A percentile compares a stretch with the other conserved stretches of the same genome.
These are phyloP conservation scores for Cinchona pubescens DNA, from an alignment of 257 asterid genomes.

Conservation along the genomic window DNA sequence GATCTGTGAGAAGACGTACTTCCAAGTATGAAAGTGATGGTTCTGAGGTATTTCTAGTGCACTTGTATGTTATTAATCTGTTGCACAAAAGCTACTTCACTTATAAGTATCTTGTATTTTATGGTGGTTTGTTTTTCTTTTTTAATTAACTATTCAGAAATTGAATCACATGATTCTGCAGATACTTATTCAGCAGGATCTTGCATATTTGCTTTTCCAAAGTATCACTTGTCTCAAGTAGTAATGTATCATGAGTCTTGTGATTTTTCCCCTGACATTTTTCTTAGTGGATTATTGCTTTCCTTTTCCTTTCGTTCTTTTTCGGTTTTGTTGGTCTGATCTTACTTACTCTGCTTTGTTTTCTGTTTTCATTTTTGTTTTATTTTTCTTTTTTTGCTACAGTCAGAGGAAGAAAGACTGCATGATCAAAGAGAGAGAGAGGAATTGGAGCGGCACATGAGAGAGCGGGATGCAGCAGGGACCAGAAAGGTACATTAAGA, in stretches of 20 bases:
- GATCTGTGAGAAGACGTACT: slow-evolving; percentile 59
- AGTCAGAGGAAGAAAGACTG: slow-evolving; percentile 89
- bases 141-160: background rate
- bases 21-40: slow-evolving; percentile 55
- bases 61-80: slow-evolving; percentile 2
- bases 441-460: slow-evolving; percentile 73
- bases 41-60: slow-evolving; percentile 68
- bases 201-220: background rate
- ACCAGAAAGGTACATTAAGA: slow-evolving; percentile 68
- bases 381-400: slow-evolving; percentile 26
- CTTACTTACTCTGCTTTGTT: background rate
- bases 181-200: background rate
- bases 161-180: background rate
- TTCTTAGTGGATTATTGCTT: slow-evolving; percentile 5
- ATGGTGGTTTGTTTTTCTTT: slow-evolving; percentile 3
- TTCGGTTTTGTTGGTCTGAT: too few relatives aligned
- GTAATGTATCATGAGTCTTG: background rate
- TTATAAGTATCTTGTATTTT: too few relatives aligned
- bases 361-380: slow-evolving; percentile 7
- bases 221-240: background rate
- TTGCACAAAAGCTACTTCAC: background rate
- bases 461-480: slow-evolving; percentile 85
- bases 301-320: too few relatives aligned
- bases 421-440: slow-evolving; percentile 88
- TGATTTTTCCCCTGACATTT: background rate